Conservation (phyloP, 2,329 filamentous ascomycete genomes). For the Esteya vermicola region DNA sequence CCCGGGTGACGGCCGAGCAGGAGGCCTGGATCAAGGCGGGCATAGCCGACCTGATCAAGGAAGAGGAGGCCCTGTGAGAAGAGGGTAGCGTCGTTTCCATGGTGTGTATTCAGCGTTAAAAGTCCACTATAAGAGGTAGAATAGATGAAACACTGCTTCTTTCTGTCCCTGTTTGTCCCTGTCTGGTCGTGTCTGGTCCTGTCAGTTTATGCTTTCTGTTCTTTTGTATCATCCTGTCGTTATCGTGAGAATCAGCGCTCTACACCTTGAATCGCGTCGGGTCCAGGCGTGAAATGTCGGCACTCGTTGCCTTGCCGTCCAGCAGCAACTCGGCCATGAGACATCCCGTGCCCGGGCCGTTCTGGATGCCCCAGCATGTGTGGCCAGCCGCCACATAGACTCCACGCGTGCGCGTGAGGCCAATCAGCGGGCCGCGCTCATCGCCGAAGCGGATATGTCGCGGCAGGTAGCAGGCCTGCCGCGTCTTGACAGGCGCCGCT, state of each 20-base stretch:
- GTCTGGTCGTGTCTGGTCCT: too few species aligned
- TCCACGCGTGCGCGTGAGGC: conserved; percentile 56
- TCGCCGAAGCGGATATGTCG: conserved; percentile 51
- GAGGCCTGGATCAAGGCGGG: conserved; percentile 38
- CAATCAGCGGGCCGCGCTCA: conserved; percentile 59
- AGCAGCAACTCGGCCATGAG: conserved; percentile 68
- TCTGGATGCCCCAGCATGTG: conserved; percentile 98
- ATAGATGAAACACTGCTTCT: too few species aligned
- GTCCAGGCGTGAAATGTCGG: conserved; percentile 51
- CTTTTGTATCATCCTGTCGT: too few species aligned
- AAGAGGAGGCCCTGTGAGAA: too few species aligned
- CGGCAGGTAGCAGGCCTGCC: conserved; percentile 89
- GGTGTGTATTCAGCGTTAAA: too few species aligned
- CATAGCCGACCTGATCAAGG: conserved; percentile 49
- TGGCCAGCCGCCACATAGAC: conserved; percentile 78
- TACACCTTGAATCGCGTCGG: conserved; percentile 48
- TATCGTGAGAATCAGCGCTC: conserved; percentile 1
- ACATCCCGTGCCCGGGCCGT: conserved; percentile 76
- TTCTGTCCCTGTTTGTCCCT: too few species aligned
- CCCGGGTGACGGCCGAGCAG: conserved; percentile 45
- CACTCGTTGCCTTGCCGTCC: conserved; percentile 55
- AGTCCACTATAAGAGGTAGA: too few species aligned
- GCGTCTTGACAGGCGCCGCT: conserved; percentile 52
- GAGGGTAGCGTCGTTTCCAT: too few species aligned
- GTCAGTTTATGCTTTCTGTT: too few species aligned